Evolutionary conservation across 176 grass and related monocot genomes (phyloP), one percentile per base, ranked within the genome.

Genomic region (Alopecurus myosuroides): DNA sequence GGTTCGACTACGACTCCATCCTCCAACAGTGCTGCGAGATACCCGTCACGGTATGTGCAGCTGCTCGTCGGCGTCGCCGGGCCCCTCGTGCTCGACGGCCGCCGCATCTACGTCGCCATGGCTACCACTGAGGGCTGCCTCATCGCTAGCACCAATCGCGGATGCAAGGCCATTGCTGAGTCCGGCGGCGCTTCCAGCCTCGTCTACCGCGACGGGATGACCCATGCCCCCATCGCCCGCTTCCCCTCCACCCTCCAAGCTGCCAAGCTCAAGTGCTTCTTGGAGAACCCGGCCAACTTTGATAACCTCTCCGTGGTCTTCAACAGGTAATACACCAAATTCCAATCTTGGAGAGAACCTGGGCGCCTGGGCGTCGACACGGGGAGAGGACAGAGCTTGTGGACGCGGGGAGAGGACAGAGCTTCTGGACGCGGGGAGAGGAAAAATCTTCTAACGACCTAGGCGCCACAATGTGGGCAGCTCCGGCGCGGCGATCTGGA

Each of bases 71-170:
- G 94, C 67, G 83, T 95, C 44, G 94, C 90, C 1, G 90, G 94
- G 3, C 94, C 94, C 22, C 86, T 95, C 50, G 6, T 93, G 48
- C 88, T 95, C 33, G 94, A 95, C 46, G 86, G 94, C 4, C 75
- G 39, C 65, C 55, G 89, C 0, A 9, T 85, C 58, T 93, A 93
- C 49, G 81, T 95, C 15, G 90, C 90, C 14, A 95, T 95, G 90
- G 94, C 94, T 18, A 95, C 94, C 63, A 95, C 90, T 6, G 90
- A 95, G 86, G 94, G 94, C 13, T 95, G 94, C 74, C 87, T 95
- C 34, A 84, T 95, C 63, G 94, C 94, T 30, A 95, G 94, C 71
- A 87, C 94, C 0, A 95, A 95, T 74, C 77, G 94, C 20, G 94
- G 94, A 8, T 93, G 77, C 82, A 95, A 95, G 86, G 94, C 88